Evolutionary conservation across 1,284 basidiomycete species (phyloP), one percentile per base, ranked within the genome.

Genomic region (Coniferiporia weirii): DNA sequence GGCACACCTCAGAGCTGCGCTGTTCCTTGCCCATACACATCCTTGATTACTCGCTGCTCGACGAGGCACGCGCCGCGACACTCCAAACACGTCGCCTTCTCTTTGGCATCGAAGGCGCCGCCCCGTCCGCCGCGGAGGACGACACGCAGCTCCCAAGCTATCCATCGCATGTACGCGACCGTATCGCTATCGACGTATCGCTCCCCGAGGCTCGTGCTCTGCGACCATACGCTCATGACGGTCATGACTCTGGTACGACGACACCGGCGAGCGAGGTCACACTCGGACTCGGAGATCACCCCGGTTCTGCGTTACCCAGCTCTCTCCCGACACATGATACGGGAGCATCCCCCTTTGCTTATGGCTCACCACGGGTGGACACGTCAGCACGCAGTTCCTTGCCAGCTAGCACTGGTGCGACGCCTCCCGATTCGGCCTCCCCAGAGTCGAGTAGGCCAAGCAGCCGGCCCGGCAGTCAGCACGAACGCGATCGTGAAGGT

Each of bases 11-110:
- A 2, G 93, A 96, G 72, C 78, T 98, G 19, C 85, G 94, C 7
- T 97, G 94, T 70, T 94, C 93, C 0, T 79, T 97, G 0, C 95
- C 94, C 0, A 75, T 98, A 40, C 83, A 90, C 66, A 79, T 97
- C 45, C 85, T 97, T 22, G 87, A 94, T 64, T 68, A 80, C 61
- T 76, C 81, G 8, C 75, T 95, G 1, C 77, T 91, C 8, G 79
- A 86, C 15, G 93, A 96, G 69, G 88, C 91, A 0, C 79, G 85
- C 46, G 73, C 79, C 0, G 80, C 85, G 27, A 89, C 91, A 4
- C 78, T 84, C 22, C 79, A 79, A 9, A 92, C 92, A 0, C 82
- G 93, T 22, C 82, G 87, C 34, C 72, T 87, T 6, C 73, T 87
- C 8, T 81, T 86, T 51, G 84, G 83, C 22, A 73, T 75, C 5